phyloP scores from a whole-genome alignment of 1,284 basidiomycete genomes.

The Naganishia sp. region DNA sequence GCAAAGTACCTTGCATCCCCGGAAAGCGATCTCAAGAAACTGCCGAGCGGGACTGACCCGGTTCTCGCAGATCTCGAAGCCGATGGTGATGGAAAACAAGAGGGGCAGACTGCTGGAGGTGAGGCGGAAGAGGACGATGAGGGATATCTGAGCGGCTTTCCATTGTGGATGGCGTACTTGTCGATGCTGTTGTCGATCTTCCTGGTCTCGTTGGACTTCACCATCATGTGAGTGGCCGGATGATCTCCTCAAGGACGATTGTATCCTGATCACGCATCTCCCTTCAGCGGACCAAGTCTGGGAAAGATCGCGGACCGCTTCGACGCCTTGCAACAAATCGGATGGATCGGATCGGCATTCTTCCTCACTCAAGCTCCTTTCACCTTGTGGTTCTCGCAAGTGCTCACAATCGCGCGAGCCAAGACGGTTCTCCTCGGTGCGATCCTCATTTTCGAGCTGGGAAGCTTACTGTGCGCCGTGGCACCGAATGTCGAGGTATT shows the following conservation, averaged over 20 bases:
- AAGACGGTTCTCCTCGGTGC: constrained; percentile 57
- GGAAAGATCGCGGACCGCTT: constrained; percentile 22
- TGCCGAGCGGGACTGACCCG: not conserved
- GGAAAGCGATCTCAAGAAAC: constrained; percentile 8
- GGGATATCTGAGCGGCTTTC: constrained; percentile 36
- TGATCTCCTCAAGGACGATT: constrained; percentile 34
- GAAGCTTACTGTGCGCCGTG: constrained; percentile 59
- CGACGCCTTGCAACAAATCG: constrained; percentile 37
- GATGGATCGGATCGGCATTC: constrained; percentile 57
- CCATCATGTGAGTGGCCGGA: constrained; percentile 38
- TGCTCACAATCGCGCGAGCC: constrained; percentile 54
- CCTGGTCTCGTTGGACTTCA: constrained; percentile 47
- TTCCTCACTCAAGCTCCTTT: constrained; percentile 55
- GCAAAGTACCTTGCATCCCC: constrained; percentile 6
- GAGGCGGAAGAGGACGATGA: not conserved
- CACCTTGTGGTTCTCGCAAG: constrained; percentile 54
- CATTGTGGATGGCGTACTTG: constrained; percentile 44
- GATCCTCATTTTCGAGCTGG: constrained; percentile 57
- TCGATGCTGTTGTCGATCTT: constrained; percentile 48
- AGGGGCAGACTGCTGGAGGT: not conserved
- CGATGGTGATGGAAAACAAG: not conserved
- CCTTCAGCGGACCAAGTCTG: constrained; percentile 7
- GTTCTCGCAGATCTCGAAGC: not conserved
- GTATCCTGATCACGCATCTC: constrained; percentile 18
- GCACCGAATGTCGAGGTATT: constrained; percentile 52